Conservation (phyloP, 1,139 yeast species). For the Blastobotrys illinoisensis region DNA sequence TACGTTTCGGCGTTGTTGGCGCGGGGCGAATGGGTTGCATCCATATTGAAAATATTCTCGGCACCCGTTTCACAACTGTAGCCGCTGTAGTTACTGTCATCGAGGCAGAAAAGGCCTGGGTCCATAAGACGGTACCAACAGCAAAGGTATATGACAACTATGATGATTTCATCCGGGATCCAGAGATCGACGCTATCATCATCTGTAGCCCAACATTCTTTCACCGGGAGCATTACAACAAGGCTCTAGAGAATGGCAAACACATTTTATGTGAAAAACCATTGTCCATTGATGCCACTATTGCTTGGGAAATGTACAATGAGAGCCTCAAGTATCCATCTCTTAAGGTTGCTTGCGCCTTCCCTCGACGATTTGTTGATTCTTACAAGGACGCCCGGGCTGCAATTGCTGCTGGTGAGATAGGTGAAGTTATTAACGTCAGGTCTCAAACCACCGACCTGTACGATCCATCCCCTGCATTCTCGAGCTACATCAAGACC, state of each 20-base stretch:
- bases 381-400: slow-evolving; percentile 13
- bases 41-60: slow-evolving; percentile 15
- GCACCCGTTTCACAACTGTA: slow-evolving; percentile 10
- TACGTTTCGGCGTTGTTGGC: slow-evolving; percentile 17
- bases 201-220: slow-evolving; percentile 18
- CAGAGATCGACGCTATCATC: slow-evolving; percentile 15
- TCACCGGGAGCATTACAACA: slow-evolving; percentile 18
- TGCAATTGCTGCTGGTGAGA: slow-evolving; percentile 16
- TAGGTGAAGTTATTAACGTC: slow-evolving; percentile 17
- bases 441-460: slow-evolving; percentile 16
- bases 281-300: slow-evolving; percentile 10
- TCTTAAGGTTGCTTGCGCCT: slow-evolving; percentile 19
- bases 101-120: slow-evolving; percentile 17
- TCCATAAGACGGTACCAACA: slow-evolving; percentile 7
- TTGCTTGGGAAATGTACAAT: slow-evolving; percentile 16
- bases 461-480: slow-evolving; percentile 9
- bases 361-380: slow-evolving; percentile 18
- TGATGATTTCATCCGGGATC: slow-evolving; percentile 16
- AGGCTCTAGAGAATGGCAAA: slow-evolving; percentile 15
- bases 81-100: slow-evolving; percentile 17
- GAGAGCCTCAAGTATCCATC: slow-evolving; percentile 15
- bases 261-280: slow-evolving; percentile 23
- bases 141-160: slow-evolving; percentile 15
- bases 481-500: slow-evolving; percentile 15
- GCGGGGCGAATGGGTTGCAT: slow-evolving; percentile 20